A percentile compares a stretch with the other conserved stretches of the same genome.
Conservation (phyloP, 371 early-diverging fungal genomes). For the Mortierella sp. region DNA sequence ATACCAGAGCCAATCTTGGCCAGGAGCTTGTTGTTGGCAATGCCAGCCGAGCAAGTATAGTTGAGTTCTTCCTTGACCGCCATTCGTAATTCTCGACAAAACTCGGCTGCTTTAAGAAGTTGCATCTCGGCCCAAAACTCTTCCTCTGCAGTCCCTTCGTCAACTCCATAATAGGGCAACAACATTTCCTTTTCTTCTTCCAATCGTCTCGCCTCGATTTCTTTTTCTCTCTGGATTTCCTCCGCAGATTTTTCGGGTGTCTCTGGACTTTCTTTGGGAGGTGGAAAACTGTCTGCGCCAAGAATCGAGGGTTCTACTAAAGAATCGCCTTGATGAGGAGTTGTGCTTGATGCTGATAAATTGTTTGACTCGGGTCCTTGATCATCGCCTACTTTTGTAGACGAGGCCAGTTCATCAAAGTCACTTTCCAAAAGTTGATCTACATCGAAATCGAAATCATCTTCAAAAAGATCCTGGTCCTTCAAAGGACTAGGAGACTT, state of each 20-base stretch:
- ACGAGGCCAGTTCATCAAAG: background rate
- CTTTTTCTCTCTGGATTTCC: constrained; percentile 31
- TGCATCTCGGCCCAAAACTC: constrained; percentile 73
- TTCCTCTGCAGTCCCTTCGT: constrained; percentile 43
- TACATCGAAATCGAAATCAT: constrained; percentile 29
- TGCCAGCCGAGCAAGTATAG: constrained; percentile 88
- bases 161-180: constrained; percentile 35
- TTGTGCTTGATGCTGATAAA: no score
- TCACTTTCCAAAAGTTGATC: constrained; percentile 10
- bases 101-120: constrained; percentile 76
- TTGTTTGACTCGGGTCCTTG: no score
- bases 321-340: no score
- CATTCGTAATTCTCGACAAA: constrained; percentile 74
- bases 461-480: background rate
- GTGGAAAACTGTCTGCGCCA: no score
- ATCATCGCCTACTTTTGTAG: no score
- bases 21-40: constrained; percentile 85
- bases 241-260: constrained; percentile 29
- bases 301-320: no score
- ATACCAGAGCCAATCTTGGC: constrained; percentile 87
- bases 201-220: constrained; percentile 20
- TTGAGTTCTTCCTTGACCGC: constrained; percentile 74
- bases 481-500: background rate
- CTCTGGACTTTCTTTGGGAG: constrained; percentile 6
- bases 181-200: constrained; percentile 22